Evolutionary conservation across 768 basidiomycete genomes (phyloP), one percentile per base, ranked within the genome.

Genomic region (Boletellus emodensis): DNA sequence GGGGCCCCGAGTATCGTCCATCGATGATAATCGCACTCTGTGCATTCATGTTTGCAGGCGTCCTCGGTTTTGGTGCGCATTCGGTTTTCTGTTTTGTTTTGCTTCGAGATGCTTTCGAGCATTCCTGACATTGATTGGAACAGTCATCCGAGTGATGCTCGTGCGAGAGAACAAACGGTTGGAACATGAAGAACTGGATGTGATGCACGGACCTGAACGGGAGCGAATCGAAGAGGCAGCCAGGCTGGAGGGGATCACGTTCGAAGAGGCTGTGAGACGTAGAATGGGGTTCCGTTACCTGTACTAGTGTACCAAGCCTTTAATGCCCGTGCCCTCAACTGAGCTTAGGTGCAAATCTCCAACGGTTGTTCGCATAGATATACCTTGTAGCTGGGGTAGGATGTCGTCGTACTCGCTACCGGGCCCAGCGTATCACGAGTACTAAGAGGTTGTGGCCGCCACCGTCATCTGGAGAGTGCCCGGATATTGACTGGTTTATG

Each of bases 1-100:
- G 83, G 83, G 72, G 79, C 4, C 84, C 82, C 0, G 57, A 73
- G 50, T 86, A 85, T 53, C 82, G 82, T 47, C 80, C 71, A 44
- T 82, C 81, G 2, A 82, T 85, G 82, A 72, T 71, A 34, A 82
- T 85, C 45, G 72, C 70, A 1, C 57, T 74, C 4, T 65, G 62
- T n/a, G 62, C 69, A 1, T 60, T 76, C n/a, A 59, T 44, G 5
- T 52, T 73, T 9, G 64, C 68, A 26, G 62, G 63, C 8, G 42
- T 62, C 0, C 67, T 78, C 14, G 58, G 71, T 14, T 52, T 74
- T 28, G 62, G 76, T 78, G 48, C 24, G 51, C 54, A 34, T n/a
- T 18, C 11, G 20, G 10, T 24, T 12, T 24, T 12, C 6, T 28
- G 28, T 30, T 30, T 26, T 26, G 4, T 26, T 26, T 26, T 26